Conservation (phyloP, 805 yeast genomes). For the Candida patagonica region DNA sequence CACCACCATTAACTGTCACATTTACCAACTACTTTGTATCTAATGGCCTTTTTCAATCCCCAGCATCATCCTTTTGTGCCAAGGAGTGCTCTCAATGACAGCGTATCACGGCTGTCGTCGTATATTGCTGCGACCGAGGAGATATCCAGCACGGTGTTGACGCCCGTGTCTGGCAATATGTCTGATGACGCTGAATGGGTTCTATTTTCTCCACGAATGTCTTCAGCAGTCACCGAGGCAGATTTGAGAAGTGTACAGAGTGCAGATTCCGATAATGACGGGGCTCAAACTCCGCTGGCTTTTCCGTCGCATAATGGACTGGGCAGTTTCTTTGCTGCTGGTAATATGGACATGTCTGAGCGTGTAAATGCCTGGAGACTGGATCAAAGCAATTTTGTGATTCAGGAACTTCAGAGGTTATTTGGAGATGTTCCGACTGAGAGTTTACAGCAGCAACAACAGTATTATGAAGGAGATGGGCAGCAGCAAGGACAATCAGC, state of each 20-base stretch:
- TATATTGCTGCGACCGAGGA: neutral
- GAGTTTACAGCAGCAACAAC: neutral
- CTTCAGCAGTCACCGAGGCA: conserved; percentile 6
- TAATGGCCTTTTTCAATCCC: conserved; percentile 1
- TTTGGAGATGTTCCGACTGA: conserved; percentile 8
- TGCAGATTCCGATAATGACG: conserved; percentile 1
- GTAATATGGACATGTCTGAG: conserved; percentile 24
- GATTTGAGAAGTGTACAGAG: neutral
- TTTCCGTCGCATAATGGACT: conserved; percentile 29
- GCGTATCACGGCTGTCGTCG: neutral
- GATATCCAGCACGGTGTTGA: neutral
- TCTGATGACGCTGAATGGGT: conserved; percentile 28
- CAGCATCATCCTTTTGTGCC: conserved; percentile 15
- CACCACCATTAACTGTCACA: too few relatives aligned
- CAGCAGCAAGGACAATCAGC: neutral
- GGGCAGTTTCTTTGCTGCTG: conserved; percentile 23
- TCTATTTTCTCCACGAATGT: conserved; percentile 27
- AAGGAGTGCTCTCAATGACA: neutral
- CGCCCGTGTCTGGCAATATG: conserved; percentile 10
- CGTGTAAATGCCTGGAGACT: conserved; percentile 34
- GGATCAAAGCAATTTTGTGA: conserved; percentile 28
- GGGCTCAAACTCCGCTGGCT: conserved; percentile 21
- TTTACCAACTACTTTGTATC: neutral
- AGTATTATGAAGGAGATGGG: neutral
- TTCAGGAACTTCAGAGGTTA: conserved; percentile 22